Evolutionary conservation across 139 green algal species (phyloP).

Genomic region (Ostreobium quekettii): DNA sequence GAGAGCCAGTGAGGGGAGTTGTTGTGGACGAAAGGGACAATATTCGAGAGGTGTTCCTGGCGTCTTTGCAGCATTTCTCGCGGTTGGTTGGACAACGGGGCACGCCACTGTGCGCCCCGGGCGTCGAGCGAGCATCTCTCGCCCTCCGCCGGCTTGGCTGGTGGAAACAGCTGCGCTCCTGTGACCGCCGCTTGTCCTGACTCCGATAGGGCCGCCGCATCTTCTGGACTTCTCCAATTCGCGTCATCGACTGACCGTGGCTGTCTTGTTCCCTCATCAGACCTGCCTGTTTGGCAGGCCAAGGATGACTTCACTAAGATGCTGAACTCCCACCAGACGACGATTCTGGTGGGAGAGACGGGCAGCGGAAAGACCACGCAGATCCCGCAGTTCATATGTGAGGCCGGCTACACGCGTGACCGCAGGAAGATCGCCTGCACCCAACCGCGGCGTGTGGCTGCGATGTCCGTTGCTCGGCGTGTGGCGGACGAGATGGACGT

Average conservation of each 20-base stretch:
- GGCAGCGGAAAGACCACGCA: constrained; percentile 98
- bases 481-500: constrained; percentile 93
- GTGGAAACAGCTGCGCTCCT: not conserved
- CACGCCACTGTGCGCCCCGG: too few species aligned
- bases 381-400: constrained; percentile 93
- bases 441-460: constrained; percentile 89
- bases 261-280: constrained; percentile 29
- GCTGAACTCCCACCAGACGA: constrained; percentile 87
- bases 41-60: too few species aligned
- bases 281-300: constrained; percentile 93
- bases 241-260: not conserved
- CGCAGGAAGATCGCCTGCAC: constrained; percentile 67
- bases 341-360: constrained; percentile 97
- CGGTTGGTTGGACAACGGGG: too few species aligned
- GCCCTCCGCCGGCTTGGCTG: not conserved
- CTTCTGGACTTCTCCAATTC: constrained; percentile 6
- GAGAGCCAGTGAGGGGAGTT: too few species aligned
- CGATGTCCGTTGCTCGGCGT: constrained; percentile 91
- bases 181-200: not conserved
- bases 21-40: too few species aligned
- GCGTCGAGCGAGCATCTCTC: not conserved
- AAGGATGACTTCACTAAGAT: constrained; percentile 88
- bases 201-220: not conserved
- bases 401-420: constrained; percentile 69
- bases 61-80: too few species aligned